Base-by-base conservation (phyloP, 805 yeast genomes). In the Candida caryicola region DNA sequence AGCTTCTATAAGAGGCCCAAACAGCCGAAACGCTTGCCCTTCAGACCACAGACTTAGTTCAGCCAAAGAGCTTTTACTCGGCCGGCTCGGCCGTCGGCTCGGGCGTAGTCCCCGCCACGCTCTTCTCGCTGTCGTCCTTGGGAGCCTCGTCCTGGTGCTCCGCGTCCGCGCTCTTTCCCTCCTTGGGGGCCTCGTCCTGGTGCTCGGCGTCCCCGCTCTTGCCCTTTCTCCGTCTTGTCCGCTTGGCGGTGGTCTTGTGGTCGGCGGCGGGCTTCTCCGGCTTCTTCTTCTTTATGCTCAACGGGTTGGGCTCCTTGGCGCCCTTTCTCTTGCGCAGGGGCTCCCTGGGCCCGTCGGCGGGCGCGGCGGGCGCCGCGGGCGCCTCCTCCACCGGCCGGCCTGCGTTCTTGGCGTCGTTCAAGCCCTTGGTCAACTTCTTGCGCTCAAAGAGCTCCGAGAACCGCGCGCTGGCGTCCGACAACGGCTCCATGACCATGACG, bases 401-500 rank as follows among this genome's bases (percentile, higher is more conserved):
- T 0, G 76, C 79, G 38, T 49, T 47, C 45, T 67, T 71, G 4
- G 73, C 64, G 50, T 80, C 82, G 55, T 93, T 91, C 57, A 93
- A 73, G 0, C 98, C 98, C 17, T 74, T 76, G 2, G 77, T 77
- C 36, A 93, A 69, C 53, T 93, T 93, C 31, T 72, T 69, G 1
- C 65, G 57, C 60, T 93, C 99, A 29, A 73, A 66, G 19, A 60
- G 50, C n/a, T 54, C 49, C 2, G 71, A 57, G 21, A 47, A 61
- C 23, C 50, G 51, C 12, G 56, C 49, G 30, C 91, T 83, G 5
- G 86, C 85, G 27, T 74, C 75, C 36, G 95, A 85, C 49, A 89
- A 66, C 5, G 97, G 96, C 62, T 93, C 99, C 93, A 93, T 80
- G 18, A 93, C 81, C 91, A 93, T 86, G 13, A 93, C 99, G 1